These are phyloP conservation scores for Dactylellina sp. DNA, from an alignment of 2,329 filamentous ascomycete genomes.

Conservation along the genomic window DNA sequence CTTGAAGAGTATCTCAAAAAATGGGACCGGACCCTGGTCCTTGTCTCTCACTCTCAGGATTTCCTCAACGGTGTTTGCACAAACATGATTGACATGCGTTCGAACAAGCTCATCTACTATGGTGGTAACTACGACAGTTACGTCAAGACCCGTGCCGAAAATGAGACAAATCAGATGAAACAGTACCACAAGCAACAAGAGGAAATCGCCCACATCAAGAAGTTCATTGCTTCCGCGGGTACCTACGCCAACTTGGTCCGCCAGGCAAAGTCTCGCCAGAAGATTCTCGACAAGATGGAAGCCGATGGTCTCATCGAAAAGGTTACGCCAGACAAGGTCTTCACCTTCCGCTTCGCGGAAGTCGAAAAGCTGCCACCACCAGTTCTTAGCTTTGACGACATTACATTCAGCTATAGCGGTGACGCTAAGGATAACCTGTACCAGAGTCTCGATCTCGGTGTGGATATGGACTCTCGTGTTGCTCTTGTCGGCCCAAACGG, in stretches of 20 bases:
- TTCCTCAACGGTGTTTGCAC: slow-evolving; percentile 99
- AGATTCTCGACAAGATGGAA: slow-evolving; percentile 99
- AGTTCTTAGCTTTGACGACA: slow-evolving; percentile 94
- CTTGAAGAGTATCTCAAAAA: slow-evolving; percentile 99
- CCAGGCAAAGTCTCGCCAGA: slow-evolving; percentile 98
- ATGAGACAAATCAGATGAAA: slow-evolving; percentile 98
- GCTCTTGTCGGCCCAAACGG: slow-evolving; percentile 97
- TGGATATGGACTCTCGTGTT: slow-evolving; percentile 99
- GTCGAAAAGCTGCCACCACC: slow-evolving; percentile 99
- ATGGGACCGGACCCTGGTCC: slow-evolving; percentile 95
- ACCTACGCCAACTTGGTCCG: slow-evolving; percentile 99
- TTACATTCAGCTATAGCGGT: slow-evolving; percentile 98
- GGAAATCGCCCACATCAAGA: slow-evolving; percentile 99
- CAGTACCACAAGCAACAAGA: slow-evolving; percentile 99
- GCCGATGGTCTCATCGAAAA: slow-evolving; percentile 98
- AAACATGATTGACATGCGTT: slow-evolving; percentile 98
- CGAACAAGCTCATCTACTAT: slow-evolving; percentile 91
- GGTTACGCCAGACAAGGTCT: slow-evolving; percentile 84
- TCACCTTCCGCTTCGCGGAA: slow-evolving; percentile 97
- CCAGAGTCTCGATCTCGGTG: slow-evolving; percentile 95
- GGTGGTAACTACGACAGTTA: slow-evolving; percentile 98
- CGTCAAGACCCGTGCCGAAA: slow-evolving; percentile 89
- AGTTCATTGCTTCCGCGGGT: slow-evolving; percentile 99
- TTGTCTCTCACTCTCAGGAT: slow-evolving; percentile 98
- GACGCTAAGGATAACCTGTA: slow-evolving; percentile 90